Evolutionary conservation across 495 filamentous ascomycete species (phyloP), one percentile per base, ranked within the genome.

Genomic region (Parathielavia appendiculata): DNA sequence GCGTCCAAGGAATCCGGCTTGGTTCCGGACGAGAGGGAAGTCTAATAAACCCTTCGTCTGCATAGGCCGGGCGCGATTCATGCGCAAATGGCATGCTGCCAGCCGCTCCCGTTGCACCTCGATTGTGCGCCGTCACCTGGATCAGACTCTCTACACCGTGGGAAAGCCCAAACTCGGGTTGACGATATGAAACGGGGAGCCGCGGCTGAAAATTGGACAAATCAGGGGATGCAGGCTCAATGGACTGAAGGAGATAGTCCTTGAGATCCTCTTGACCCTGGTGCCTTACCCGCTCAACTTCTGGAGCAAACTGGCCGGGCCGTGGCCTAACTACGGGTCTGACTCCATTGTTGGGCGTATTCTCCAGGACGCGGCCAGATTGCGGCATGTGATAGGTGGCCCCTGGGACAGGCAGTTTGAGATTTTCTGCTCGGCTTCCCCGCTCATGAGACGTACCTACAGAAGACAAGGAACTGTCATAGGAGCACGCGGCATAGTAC

Each of bases 231-330:
- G 58, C 52, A 34, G 73, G 63, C 57, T 78, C 75, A 54, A 78
- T 73, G 16, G 75, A 78, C 49, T 60, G 67, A 12, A 78, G 63
- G 45, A 71, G 66, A 56, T 72, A 64, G 39, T 78, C 75, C 57
- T 73, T 70, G 1, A 71, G 64, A 51, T 66, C 67, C 48, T 30
- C 26, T 2, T 70, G 61, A 12, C 53, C 58, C n/a, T 51, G 51
- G 30, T 63, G 51, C 16, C 58, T 51, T 49, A 64, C 58, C 36
- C 60, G 54, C 43, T 61, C 61, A 23, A 54, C 46, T 17, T 54
- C 50, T 9, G 51, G 17, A 16, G 20, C 41, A 32, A 35, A 41
- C 14, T 36, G 23, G 47, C 32, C 45, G 30, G 60, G 2, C 36
- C 36, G 60, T 13, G 56, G 50, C 60, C 63, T 59, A 65, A 64